Conservation (phyloP, 164 flowering plant genomes). For the Aristolochia californica region DNA sequence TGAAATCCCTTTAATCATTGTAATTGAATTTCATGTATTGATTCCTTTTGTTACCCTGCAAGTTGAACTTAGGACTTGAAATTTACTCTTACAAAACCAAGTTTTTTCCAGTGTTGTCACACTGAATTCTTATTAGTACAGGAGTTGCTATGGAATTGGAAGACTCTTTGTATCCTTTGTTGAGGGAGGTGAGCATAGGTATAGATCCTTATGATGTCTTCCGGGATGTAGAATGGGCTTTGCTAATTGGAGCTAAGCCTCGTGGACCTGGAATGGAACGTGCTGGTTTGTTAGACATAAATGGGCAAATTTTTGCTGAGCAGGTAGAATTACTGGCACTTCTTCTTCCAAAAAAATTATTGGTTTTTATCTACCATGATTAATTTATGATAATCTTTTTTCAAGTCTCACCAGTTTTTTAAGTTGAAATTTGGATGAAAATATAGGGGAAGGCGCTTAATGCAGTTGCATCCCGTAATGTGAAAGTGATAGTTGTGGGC, state of each 20-base stretch:
- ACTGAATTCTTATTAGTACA: slow-evolving; percentile 16
- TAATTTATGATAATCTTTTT: slow-evolving; percentile 3
- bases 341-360: background rate
- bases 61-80: background rate
- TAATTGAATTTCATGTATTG: background rate
- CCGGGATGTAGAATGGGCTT: slow-evolving; percentile 90
- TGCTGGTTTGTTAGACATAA: slow-evolving; percentile 75
- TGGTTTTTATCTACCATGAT: background rate
- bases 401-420: background rate
- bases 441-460: slow-evolving; percentile 82
- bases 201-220: slow-evolving; percentile 87
- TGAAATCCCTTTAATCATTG: background rate
- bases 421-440: slow-evolving; percentile 40
- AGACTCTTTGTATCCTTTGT: slow-evolving; percentile 83
- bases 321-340: slow-evolving; percentile 51
- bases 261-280: slow-evolving; percentile 99
- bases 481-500: slow-evolving; percentile 86
- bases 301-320: slow-evolving; percentile 86
- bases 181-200: slow-evolving; percentile 85
- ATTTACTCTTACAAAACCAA: background rate
- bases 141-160: slow-evolving; percentile 99
- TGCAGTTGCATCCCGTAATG: slow-evolving; percentile 86
- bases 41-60: background rate
- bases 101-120: background rate
- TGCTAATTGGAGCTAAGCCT: slow-evolving; percentile 94